These are phyloP conservation scores for Santalum album DNA, from an alignment of 164 flowering plant genomes.

Conservation along the genomic window DNA sequence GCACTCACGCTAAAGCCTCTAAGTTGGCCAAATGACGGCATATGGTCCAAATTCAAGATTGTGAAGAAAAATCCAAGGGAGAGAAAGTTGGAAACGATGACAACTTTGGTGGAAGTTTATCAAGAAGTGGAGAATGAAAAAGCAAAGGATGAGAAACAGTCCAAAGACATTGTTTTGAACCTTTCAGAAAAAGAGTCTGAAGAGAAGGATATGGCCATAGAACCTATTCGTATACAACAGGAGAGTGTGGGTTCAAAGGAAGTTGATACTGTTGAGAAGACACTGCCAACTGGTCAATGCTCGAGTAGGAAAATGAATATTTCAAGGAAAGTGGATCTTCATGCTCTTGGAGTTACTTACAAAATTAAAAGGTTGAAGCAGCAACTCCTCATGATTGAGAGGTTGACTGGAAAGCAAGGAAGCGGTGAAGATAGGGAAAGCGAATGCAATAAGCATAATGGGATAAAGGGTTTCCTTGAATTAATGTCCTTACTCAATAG, in stretches of 20 bases:
- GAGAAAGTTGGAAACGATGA: conserved; percentile 24
- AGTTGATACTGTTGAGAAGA: conserved; percentile 16
- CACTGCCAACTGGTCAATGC: conserved; percentile 14
- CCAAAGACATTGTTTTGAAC: conserved; percentile 12
- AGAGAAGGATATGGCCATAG: conserved; percentile 18
- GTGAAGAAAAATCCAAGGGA: conserved; percentile 36
- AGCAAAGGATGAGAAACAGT: conserved; percentile 17
- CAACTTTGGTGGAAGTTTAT: conserved; percentile 5
- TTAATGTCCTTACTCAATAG: conserved; percentile 57
- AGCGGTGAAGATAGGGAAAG: conserved; percentile 22
- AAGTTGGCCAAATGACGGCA: conserved; percentile 16
- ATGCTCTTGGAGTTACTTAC: conserved; percentile 81
- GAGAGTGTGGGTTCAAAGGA: conserved; percentile 16
- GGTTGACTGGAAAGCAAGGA: conserved; percentile 46
- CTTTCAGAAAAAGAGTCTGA: conserved; percentile 33
- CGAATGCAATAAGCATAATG: conserved; percentile 17
- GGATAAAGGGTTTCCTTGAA: conserved; percentile 28
- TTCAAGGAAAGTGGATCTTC: conserved; percentile 67
- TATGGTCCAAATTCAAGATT: conserved; percentile 45
- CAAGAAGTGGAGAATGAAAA: conserved; percentile 16
- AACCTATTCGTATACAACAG: conserved; percentile 14
- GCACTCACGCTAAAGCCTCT: conserved; percentile 18
- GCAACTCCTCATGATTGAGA: conserved; percentile 76
- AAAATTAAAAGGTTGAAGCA: conserved; percentile 91
- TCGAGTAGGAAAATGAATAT: conserved; percentile 21